A percentile compares a stretch with the other conserved stretches of the same genome.
These are phyloP conservation scores for Xylariales sp. DNA, from an alignment of 2,329 filamentous ascomycete species.

Conservation along the genomic window DNA sequence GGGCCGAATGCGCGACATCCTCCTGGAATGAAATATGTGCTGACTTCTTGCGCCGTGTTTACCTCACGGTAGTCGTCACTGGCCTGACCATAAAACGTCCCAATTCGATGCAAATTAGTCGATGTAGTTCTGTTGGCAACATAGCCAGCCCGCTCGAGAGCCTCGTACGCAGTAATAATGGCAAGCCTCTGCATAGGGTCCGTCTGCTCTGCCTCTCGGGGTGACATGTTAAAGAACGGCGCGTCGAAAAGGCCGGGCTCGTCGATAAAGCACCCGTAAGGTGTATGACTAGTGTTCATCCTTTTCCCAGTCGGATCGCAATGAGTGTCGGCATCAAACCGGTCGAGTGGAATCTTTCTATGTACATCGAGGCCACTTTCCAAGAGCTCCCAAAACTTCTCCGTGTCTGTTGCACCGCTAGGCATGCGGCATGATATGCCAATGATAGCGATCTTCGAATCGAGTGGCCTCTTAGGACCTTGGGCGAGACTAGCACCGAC, in stretches of 20 bases:
- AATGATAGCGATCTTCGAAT: constrained; percentile 43
- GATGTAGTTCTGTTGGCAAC: constrained; percentile 41
- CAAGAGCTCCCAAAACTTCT: constrained; percentile 46
- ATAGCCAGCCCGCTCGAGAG: constrained; percentile 69
- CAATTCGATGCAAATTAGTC: constrained; percentile 37
- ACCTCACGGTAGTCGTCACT: constrained; percentile 67
- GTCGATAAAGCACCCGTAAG: constrained; percentile 40
- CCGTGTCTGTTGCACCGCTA: constrained; percentile 34
- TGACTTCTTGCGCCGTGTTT: constrained; percentile 70
- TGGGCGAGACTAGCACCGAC: not conserved
- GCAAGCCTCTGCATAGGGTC: constrained; percentile 74
- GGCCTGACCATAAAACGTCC: constrained; percentile 41
- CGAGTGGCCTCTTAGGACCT: not conserved
- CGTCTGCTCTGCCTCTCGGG: constrained; percentile 52
- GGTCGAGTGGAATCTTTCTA: constrained; percentile 37
- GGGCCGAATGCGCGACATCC: constrained; percentile 51
- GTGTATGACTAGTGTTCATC: constrained; percentile 39
- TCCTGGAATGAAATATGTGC: constrained; percentile 54
- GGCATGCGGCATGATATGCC: constrained; percentile 44
- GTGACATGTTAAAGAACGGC: constrained; percentile 44
- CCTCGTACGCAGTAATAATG: constrained; percentile 74
- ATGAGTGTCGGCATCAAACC: constrained; percentile 41
- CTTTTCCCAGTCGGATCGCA: constrained; percentile 40
- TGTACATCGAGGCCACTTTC: constrained; percentile 45
- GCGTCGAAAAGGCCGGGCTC: constrained; percentile 42